phyloP scores from a whole-genome alignment of 2,329 filamentous ascomycete species.

The Monosporascus sp. region DNA sequence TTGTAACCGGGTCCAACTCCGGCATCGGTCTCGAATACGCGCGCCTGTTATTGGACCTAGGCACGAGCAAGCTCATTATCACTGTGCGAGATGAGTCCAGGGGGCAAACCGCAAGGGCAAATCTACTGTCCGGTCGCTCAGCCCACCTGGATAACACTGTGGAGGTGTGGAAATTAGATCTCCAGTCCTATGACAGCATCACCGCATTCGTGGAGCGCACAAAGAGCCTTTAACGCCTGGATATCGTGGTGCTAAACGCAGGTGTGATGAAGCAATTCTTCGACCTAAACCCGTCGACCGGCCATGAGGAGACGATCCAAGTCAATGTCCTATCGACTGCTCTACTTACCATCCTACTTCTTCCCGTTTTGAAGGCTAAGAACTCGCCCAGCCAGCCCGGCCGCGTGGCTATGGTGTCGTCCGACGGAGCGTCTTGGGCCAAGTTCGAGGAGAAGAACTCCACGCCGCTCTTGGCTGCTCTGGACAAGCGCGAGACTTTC shows the following conservation, averaged over 20 bases:
- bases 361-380: slow-evolving; percentile 39
- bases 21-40: slow-evolving; percentile 7
- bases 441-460: slow-evolving; percentile 10
- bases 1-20: slow-evolving; percentile 11
- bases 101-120: background rate
- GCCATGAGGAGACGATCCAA: slow-evolving; percentile 39
- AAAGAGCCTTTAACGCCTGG: slow-evolving; percentile 26
- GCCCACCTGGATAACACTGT: slow-evolving; percentile 7
- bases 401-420: slow-evolving; percentile 22
- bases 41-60: slow-evolving; percentile 6
- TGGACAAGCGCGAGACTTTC: slow-evolving; percentile 6
- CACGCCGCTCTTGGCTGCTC: slow-evolving; percentile 7
- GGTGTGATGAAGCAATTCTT: slow-evolving; percentile 17
- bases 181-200: slow-evolving; percentile 32
- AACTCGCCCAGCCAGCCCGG: slow-evolving; percentile 1
- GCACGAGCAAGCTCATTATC: slow-evolving; percentile 6
- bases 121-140: background rate
- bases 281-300: slow-evolving; percentile 13
- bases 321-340: slow-evolving; percentile 49
- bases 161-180: slow-evolving; percentile 37
- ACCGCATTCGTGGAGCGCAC: slow-evolving; percentile 28
- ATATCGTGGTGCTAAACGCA: slow-evolving; percentile 33
- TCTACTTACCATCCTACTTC: slow-evolving; percentile 38
- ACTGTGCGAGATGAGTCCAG: slow-evolving; percentile 6
- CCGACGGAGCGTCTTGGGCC: slow-evolving; percentile 15